Percentiles rank a stretch among this genome's conserved stretches.
Evolutionary conservation across 495 filamentous ascomycete genomes (phyloP).

Genomic region (Xylaria nigripes): DNA sequence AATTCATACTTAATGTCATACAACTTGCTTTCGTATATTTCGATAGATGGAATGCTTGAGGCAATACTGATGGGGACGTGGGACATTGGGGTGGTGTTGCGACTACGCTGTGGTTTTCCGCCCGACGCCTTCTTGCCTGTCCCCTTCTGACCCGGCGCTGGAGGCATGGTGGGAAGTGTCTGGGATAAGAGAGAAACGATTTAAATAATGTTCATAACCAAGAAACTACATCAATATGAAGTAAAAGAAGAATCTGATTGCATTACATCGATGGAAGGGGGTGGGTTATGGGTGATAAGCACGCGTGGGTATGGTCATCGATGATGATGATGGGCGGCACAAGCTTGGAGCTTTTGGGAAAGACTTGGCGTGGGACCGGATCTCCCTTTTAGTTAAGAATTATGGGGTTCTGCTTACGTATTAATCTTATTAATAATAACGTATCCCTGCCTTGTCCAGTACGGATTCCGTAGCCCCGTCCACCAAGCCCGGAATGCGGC

Average conservation of each 20-base stretch:
- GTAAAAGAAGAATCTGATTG: neutral
- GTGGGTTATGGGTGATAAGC: neutral
- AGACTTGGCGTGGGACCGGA: neutral
- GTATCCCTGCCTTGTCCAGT: no score
- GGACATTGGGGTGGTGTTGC: slow-evolving; percentile 77
- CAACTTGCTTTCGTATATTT: slow-evolving; percentile 55
- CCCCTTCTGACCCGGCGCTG: slow-evolving; percentile 55
- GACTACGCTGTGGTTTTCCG: slow-evolving; percentile 66
- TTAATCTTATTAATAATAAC: no score
- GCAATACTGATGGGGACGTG: slow-evolving; percentile 42
- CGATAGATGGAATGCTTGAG: slow-evolving; percentile 42
- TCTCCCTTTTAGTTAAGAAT: neutral
- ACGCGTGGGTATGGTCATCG: neutral
- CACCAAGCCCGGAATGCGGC: no score
- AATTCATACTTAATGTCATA: slow-evolving; percentile 49
- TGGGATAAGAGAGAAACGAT: neutral
- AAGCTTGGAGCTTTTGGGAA: neutral
- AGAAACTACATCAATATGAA: neutral
- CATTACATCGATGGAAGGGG: neutral
- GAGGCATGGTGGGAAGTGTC: slow-evolving; percentile 35
- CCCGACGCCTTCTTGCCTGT: slow-evolving; percentile 66
- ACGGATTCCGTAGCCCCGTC: no score
- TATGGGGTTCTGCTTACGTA: no score
- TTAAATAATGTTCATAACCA: neutral
- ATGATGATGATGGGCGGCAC: neutral